Evolutionary conservation across 164 flowering plant genomes (phyloP), one percentile per base, ranked within the genome.

Genomic region (Macadamia integrifolia): DNA sequence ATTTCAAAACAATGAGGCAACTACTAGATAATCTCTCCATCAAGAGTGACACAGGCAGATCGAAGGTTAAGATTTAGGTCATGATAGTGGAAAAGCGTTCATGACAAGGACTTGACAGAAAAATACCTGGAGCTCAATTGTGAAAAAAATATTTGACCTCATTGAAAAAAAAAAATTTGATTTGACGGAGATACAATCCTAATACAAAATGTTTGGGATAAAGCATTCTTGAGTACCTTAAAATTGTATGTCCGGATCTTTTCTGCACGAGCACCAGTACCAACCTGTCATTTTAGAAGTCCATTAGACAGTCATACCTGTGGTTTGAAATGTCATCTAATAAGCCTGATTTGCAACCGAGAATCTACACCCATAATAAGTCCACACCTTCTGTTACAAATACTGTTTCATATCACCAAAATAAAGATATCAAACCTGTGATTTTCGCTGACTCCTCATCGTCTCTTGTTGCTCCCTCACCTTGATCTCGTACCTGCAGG

Each of bases 181-280:
- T 10, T n/a, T 35, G 49, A 7, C 40, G 5, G 3, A n/a, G 9
- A 9, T 0, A 42, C 12, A 48, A 48, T 48, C 61, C 30, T 64
- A 66, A 35, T 35, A 35, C 40, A 35, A 35, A 35, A 35, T 35
- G 5, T 35, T 35, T 35, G 40, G 1, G 6, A 60, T 14, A 31
- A 15, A 14, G 8, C 50, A 11, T 18, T 3, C 42, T 50, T 32
- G 42, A 58, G 61, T 76, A 94, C 98, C 96, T 94, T 94, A 79
- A 80, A 94, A 80, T 94, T 94, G 78, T 94, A 91, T 35, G 98
- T 94, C 53, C 98, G 80, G 67, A 94, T 94, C 80, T 92, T 92
- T 74, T 94, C 97, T 50, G 98, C 70, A 72, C 98, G 95, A 75
- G 97, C 83, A 72, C 98, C 98, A 18, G 96, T 88, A 59, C 97